Percentiles rank a stretch among this genome's conserved stretches.
Evolutionary conservation across 2,329 filamentous ascomycete genomes (phyloP).

Genomic region (Tolypocladium album): DNA sequence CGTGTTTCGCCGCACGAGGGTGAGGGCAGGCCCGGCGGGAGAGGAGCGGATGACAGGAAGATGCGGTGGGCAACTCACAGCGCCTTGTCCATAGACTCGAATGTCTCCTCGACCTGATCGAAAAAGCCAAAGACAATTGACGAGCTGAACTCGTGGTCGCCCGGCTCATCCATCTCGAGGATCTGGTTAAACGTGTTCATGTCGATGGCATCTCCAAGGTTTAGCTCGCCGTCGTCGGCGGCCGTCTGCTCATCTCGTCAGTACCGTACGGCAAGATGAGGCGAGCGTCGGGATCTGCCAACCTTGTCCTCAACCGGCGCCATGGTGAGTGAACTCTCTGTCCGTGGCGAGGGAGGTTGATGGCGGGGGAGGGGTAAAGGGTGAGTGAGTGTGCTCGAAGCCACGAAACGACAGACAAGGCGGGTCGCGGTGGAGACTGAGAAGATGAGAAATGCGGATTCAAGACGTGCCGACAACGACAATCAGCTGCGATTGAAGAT

Average conservation of each 20-base stretch:
- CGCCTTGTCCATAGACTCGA: slow-evolving; percentile 69
- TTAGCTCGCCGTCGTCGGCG: slow-evolving; percentile 33
- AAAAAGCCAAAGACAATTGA: slow-evolving; percentile 90
- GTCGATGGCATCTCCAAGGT: slow-evolving; percentile 71
- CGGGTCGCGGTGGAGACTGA: slow-evolving; percentile 1
- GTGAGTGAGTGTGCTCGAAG: neutral
- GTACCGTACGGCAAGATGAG: neutral
- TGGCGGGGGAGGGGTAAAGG: neutral
- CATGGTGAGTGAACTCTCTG: slow-evolving; percentile 10
- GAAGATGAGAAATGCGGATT: neutral
- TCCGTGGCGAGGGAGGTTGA: neutral
- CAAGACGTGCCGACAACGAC: neutral
- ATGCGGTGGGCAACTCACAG: slow-evolving; percentile 52
- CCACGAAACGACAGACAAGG: neutral
- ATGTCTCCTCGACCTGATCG: slow-evolving; percentile 79
- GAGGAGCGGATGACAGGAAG: neutral
- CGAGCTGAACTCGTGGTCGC: slow-evolving; percentile 76
- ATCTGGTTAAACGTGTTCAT: slow-evolving; percentile 81
- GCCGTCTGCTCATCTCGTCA: slow-evolving; percentile 24
- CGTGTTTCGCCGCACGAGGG: neutral
- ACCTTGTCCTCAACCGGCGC: slow-evolving; percentile 22
- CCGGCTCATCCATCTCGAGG: slow-evolving; percentile 93
- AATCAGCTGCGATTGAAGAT: neutral
- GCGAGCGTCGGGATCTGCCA: slow-evolving; percentile 4
- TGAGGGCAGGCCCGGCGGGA: neutral